Conservation (phyloP, 2,329 filamentous ascomycete species). For the Coleophoma eucalyptorum region DNA sequence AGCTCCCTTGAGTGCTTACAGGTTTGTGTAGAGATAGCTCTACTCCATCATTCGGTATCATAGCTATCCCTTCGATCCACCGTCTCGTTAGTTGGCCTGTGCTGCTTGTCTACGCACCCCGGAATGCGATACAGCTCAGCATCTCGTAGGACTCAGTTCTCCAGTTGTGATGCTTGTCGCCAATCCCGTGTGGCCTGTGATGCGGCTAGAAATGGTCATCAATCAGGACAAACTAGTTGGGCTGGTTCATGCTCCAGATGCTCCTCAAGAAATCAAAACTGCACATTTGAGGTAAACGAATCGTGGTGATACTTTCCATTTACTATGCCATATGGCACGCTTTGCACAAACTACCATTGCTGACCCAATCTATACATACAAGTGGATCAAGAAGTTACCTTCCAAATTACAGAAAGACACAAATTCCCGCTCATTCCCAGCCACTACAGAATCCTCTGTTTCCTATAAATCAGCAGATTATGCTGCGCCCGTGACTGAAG, state of each 20-base stretch:
- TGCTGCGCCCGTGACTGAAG: not conserved
- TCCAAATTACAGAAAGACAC: not conserved
- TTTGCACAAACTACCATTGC: not conserved
- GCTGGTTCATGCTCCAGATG: constrained; percentile 13
- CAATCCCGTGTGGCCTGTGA: constrained; percentile 28
- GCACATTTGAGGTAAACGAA: constrained; percentile 14
- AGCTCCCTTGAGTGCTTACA: too few species aligned
- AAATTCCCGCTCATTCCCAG: not conserved
- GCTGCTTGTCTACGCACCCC: not conserved
- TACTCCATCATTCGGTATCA: too few species aligned
- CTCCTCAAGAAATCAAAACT: constrained; percentile 7
- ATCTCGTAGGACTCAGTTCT: constrained; percentile 24
- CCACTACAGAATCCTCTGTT: not conserved
- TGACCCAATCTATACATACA: not conserved
- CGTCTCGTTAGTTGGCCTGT: too few species aligned
- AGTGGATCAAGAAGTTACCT: not conserved
- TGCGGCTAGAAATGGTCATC: constrained; percentile 16
- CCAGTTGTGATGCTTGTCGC: constrained; percentile 30
- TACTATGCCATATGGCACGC: not conserved
- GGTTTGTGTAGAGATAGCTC: too few species aligned
- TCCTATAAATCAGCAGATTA: not conserved
- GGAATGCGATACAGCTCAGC: not conserved
- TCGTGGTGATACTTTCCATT: too few species aligned
- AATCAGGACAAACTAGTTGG: constrained; percentile 2
- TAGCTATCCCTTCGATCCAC: too few species aligned